Evolutionary conservation across 805 yeast species (phyloP).

Genomic region (Starmerella bombi): DNA sequence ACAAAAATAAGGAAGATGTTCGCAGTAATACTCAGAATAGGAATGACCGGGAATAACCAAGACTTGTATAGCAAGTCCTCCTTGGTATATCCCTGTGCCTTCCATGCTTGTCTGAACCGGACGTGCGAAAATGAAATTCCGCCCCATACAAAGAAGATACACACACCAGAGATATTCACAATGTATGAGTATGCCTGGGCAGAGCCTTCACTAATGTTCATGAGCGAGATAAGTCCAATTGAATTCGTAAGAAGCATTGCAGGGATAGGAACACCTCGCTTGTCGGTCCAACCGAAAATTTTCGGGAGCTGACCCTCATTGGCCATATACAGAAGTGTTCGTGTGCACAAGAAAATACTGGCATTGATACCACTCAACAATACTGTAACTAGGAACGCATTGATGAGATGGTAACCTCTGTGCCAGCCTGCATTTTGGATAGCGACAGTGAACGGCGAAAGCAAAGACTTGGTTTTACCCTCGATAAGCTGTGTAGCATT

Average conservation of each 20-base stretch:
- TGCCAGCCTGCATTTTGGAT: constrained; percentile 40
- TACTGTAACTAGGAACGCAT: constrained; percentile 49
- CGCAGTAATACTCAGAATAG: constrained; percentile 37
- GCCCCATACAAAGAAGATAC: constrained; percentile 59
- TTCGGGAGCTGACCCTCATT: constrained; percentile 48
- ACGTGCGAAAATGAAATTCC: constrained; percentile 42
- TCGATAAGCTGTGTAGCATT: constrained; percentile 35
- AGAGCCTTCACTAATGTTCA: constrained; percentile 47
- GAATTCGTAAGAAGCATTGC: constrained; percentile 44
- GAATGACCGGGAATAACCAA: constrained; percentile 39
- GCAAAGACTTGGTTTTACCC: constrained; percentile 34
- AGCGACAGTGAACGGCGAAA: constrained; percentile 40
- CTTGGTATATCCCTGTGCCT: constrained; percentile 27
- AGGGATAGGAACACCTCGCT: constrained; percentile 50
- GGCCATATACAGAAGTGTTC: constrained; percentile 54
- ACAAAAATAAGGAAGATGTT: constrained; percentile 43
- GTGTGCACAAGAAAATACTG: constrained; percentile 53
- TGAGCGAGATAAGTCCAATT: constrained; percentile 38
- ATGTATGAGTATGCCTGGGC: constrained; percentile 47
- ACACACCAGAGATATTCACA: constrained; percentile 51
- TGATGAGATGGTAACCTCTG: constrained; percentile 40
- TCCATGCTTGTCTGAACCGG: constrained; percentile 41
- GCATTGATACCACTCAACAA: constrained; percentile 59
- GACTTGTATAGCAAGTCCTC: constrained; percentile 42
- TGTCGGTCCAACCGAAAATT: constrained; percentile 39